Base-by-base conservation (phyloP, 2,329 filamentous ascomycete species). In the Alternaria gaisen region DNA sequence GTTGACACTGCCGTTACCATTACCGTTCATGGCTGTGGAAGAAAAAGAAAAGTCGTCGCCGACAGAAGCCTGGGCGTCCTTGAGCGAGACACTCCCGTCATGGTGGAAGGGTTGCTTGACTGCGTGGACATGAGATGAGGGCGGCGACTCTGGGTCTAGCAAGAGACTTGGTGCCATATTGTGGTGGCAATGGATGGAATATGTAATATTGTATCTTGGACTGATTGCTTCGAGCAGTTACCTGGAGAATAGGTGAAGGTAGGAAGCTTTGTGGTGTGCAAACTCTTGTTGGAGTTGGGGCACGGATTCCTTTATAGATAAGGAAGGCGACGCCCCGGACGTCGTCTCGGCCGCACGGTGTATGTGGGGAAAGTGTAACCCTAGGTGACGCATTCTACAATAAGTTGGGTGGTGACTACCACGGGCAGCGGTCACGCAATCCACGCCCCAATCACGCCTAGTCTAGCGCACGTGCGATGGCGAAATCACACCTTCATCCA, bases 91-190 rank as follows among this genome's bases (percentile, higher is more conserved):
- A 11, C 50, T 44, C 22, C 69, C 71, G 9, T 70, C 67, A 12
- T 42, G 14, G 44, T 58, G 72, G 28, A 62, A 41, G 26, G 65
- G 36, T 28, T 72, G 61, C 56, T 74, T 74, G 32, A 55, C 38
- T 34, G 58, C 51, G 20, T 58, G 58, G 34, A 64, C 52, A 40
- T 64, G 62, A 36, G 68, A 66, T 18, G 57, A 36, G 34, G 64
- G 62, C 20, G 58, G 67, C 36, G 70, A 62, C 46, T 74, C 72
- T n/a, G 65, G 61, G 58, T 68, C 65, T 44, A 76, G 65, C 41
- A 75, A 56, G 34, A 74, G 54, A 60, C 73, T 72, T 14, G 75
- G 75, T 42, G 74, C 75, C 75, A 77, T 77, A 4, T 47, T 60
- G 55, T 22, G 38, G 40, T 58, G 54, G 14, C n/a, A 22, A 34